These are phyloP conservation scores for Xerocomus spinulosus DNA, from an alignment of 768 basidiomycete genomes.

Conservation along the genomic window DNA sequence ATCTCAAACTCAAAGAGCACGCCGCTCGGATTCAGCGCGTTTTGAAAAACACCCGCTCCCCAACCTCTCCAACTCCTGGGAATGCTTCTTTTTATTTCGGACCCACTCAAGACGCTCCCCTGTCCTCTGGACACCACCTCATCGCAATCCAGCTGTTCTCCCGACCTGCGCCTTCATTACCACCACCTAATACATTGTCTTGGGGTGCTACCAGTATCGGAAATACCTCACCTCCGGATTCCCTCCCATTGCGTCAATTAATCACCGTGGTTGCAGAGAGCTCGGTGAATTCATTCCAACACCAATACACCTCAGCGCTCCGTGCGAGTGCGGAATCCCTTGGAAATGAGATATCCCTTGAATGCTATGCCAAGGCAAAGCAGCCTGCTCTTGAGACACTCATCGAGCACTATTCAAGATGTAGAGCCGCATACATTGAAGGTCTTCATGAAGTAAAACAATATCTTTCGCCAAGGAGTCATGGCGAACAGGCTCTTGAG, in stretches of 20 bases:
- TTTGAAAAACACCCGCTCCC: not conserved
- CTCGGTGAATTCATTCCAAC: not conserved
- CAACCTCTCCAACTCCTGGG: too few relatives aligned
- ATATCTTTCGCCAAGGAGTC: slow-evolving; percentile 8
- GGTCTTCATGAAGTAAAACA: not conserved
- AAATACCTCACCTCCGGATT: not conserved
- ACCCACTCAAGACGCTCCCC: too few relatives aligned
- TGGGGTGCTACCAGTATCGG: not conserved
- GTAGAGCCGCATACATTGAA: not conserved
- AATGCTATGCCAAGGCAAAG: not conserved
- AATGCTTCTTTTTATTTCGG: too few relatives aligned
- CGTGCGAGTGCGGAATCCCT: not conserved
- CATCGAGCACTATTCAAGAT: not conserved
- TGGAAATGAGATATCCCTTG: not conserved
- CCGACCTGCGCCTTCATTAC: slow-evolving; percentile 1
- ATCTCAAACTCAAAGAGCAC: not conserved
- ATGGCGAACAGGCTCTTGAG: slow-evolving; percentile 9
- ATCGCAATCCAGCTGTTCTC: not conserved
- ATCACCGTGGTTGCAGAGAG: not conserved
- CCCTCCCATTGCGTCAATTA: not conserved
- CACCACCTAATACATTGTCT: not conserved
- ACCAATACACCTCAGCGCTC: not conserved
- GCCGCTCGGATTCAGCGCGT: not conserved
- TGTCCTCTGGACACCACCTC: too few relatives aligned
- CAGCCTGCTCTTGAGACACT: not conserved